phyloP scores from a whole-genome alignment of 192 early-diverging fungal species.

The Coemansia pectinata region DNA sequence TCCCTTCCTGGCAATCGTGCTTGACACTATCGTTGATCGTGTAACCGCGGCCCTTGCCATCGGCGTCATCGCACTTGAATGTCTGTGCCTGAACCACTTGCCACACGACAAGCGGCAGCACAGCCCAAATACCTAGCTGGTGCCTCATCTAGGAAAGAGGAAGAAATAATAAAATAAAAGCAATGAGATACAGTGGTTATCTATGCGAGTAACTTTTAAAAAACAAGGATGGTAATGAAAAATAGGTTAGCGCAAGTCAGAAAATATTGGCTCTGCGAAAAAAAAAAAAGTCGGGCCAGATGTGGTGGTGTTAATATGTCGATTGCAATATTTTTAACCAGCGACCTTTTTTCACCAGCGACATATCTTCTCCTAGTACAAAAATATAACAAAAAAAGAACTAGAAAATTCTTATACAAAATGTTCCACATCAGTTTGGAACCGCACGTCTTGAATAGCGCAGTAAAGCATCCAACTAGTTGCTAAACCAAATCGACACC shows the following conservation, averaged over 20 bases:
- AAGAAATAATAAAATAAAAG: neutral
- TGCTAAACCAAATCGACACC: neutral
- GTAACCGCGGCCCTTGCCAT: conserved; percentile 18
- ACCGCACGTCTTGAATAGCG: neutral
- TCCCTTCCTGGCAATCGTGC: conserved; percentile 19
- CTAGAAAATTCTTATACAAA: neutral
- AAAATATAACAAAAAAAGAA: neutral
- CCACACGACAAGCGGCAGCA: conserved; percentile 17
- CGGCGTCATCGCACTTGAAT: conserved; percentile 22
- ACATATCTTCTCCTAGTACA: neutral
- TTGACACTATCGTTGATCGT: conserved; percentile 9
- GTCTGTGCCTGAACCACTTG: conserved; percentile 20
- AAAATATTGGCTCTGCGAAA: neutral
- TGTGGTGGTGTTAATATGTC: neutral
- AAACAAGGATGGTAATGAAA: neutral
- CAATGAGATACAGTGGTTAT: neutral
- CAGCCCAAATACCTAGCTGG: conserved; percentile 19
- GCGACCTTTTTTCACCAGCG: neutral
- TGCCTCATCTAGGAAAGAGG: conserved; percentile 13
- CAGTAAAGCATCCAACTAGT: neutral
- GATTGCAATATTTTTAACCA: neutral
- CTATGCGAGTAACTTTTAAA: neutral
- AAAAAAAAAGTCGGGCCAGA: conserved; percentile 1
- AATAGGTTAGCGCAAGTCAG: neutral
- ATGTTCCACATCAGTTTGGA: conserved; percentile 1